Percentiles rank a stretch among this genome's conserved stretches.
phyloP scores from a whole-genome alignment of 768 basidiomycete genomes.

The Tulasnella sp. region DNA sequence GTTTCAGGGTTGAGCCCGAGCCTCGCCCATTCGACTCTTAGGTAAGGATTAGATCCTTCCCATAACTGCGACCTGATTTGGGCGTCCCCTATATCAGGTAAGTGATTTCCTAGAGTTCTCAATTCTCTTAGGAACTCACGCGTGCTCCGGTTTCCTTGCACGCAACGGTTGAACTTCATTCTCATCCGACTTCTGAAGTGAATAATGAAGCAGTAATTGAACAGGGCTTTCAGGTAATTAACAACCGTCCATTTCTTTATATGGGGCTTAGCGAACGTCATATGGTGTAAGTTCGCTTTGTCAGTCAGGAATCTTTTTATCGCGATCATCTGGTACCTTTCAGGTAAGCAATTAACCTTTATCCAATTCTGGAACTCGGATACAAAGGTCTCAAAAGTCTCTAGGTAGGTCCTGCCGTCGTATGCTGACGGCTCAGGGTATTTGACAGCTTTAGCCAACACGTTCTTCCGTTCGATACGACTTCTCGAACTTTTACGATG shows the following conservation, averaged over 20 bases:
- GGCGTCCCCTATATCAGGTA: not conserved
- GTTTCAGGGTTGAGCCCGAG: not conserved
- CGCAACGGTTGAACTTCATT: no score
- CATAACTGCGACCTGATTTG: not conserved
- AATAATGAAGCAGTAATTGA: slow-evolving; percentile 17
- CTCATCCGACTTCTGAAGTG: slow-evolving; percentile 16
- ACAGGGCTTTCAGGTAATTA: not conserved
- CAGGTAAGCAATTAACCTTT: not conserved
- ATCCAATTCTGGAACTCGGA: not conserved
- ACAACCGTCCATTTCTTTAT: not conserved
- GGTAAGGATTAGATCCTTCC: not conserved
- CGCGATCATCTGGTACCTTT: not conserved
- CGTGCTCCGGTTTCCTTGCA: not conserved
- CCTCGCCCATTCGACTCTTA: not conserved
- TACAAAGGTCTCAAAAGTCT: not conserved
- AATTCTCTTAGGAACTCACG: slow-evolving; percentile 10
- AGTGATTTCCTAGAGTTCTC: not conserved
- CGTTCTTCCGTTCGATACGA: no score
- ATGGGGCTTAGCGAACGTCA: not conserved
- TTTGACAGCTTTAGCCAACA: not conserved
- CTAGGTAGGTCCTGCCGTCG: not conserved
- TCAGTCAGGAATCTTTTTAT: not conserved
- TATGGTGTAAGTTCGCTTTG: not conserved
- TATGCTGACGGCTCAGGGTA: not conserved
- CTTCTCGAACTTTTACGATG: no score